Base-by-base conservation (phyloP, 1,139 yeast species). In the Taphrina sp. region DNA sequence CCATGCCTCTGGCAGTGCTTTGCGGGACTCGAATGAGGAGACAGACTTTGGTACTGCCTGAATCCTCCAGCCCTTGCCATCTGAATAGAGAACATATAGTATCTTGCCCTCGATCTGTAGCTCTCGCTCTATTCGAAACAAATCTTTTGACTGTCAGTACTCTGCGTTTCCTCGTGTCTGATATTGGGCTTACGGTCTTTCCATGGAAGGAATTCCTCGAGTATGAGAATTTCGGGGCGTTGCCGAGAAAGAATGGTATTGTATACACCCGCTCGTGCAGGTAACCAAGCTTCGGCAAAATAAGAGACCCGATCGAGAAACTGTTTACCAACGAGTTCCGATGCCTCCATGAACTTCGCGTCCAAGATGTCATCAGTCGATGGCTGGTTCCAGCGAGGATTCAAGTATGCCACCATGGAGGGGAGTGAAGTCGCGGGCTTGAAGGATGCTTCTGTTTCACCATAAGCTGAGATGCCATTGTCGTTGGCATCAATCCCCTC, bases 401-500 rank as follows among this genome's bases (percentile, higher is more conserved):
- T 90, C 69, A 90, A 76, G 60, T 81, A 78, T 14, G 94, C 74
- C 8, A 85, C 85, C 59, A 88, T 73, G 2, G 90, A 76, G n/a
- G 96, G 95, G 3, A 59, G 38, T 2, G 56, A 54, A 58, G 94
- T 76, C 19, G 89, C 77, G 56, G 64, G 64, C 58, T 64, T 63
- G 64, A 67, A 73, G 28, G 60, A 60, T 33, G 74, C 67, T 56
- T 63, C 59, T 31, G 66, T 62, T 23, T 62, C 67, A 34, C 64
- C 74, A 77, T 82, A 88, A 64, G 85, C 84, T 66, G 78, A 77
- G 60, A 92, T 80, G 65, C 99, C 99, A 66, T 92, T 92, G 69
- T 92, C 99, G 66, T 89, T 88, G 57, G 97, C 98, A 72, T 92
- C 99, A 54, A 92, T 77, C 20, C 95, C 83, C 69, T 90, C 98